phyloP scores from a whole-genome alignment of 2,329 filamentous ascomycete species.

The Seiridium unicorne region DNA sequence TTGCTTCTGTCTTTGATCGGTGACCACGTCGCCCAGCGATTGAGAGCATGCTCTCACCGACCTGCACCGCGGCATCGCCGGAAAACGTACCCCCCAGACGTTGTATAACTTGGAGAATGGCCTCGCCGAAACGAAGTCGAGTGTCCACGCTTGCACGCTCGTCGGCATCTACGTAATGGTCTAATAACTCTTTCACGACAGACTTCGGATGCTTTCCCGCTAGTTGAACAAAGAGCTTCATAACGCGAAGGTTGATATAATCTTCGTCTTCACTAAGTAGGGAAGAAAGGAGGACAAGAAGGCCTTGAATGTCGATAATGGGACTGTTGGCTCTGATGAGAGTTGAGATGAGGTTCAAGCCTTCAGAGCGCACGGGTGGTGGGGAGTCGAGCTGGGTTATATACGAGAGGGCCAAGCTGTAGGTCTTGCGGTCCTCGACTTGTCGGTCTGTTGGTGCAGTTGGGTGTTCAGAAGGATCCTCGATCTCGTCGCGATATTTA shows the following conservation, averaged over 20 bases:
- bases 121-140: slow-evolving; percentile 68
- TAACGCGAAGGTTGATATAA: slow-evolving; percentile 68
- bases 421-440: slow-evolving; percentile 60
- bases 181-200: slow-evolving; percentile 60
- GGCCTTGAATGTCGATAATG: slow-evolving; percentile 64
- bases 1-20: slow-evolving; percentile 57
- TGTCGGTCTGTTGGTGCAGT: slow-evolving; percentile 44
- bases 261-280: slow-evolving; percentile 67
- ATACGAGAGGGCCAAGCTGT: slow-evolving; percentile 62
- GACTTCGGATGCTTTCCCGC: slow-evolving; percentile 61
- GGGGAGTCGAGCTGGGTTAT: slow-evolving; percentile 61
- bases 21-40: slow-evolving; percentile 63
- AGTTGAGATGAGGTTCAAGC: slow-evolving; percentile 56
- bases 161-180: slow-evolving; percentile 64
- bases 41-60: slow-evolving; percentile 59
- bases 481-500: slow-evolving; percentile 52
- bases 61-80: slow-evolving; percentile 48
- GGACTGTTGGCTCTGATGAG: slow-evolving; percentile 56
- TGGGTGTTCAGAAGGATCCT: slow-evolving; percentile 37
- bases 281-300: slow-evolving; percentile 61
- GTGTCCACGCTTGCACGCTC: slow-evolving; percentile 61
- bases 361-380: slow-evolving; percentile 65
- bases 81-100: slow-evolving; percentile 55
- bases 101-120: slow-evolving; percentile 63
- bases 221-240: slow-evolving; percentile 63